Evolutionary conservation across 192 early-diverging fungal species (phyloP), one percentile per base, ranked within the genome.

Genomic region (Coemansia reversa): DNA sequence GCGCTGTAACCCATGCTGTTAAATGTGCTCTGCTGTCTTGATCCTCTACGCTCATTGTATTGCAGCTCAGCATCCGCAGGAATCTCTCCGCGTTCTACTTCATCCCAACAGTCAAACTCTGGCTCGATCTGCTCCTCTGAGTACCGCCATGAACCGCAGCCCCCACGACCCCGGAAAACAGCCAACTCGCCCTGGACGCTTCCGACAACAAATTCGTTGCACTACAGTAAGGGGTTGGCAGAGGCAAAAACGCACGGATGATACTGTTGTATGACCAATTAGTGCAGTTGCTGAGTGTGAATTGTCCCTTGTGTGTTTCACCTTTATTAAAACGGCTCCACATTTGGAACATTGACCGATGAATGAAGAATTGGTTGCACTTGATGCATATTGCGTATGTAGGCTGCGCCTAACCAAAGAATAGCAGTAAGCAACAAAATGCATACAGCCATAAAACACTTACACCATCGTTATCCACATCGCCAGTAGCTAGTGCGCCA

Each of bases 161-260:
- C 79, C 7, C 79, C 79, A 22, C 74, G 74, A 6, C 79, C 79
- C 4, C 79, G 69, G 49, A 82, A 82, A 19, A 82, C 71, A 11
- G 79, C 79, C 70, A 82, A 65, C 51, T 82, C 74, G 20, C 79
- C 79, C 62, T 82, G 74, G 4, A 76, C 74, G 45, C 70, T 82
- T 3, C 79, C 79, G 42, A 82, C 79, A 19, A 82, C 74, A 70
- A 82, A 82, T 65, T 82, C 79, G 8, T 82, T 82, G 58, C 78
- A 81, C 78, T 81, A 81, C 55, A 62, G 39, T 45, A 11, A 14
- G 39, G 1, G 14, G 3, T 14, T 45, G 39, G 12, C 14, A 45
- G 14, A 3, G 14, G 14, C 12, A 45, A 16, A 45, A 45, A 16
- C 16, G 6, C 33, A 35, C 33, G 11, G 14, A 45, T 45, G 12